Evolutionary conservation across 306 rosid genomes (phyloP).

Genomic region (Dalbergia oliveri): DNA sequence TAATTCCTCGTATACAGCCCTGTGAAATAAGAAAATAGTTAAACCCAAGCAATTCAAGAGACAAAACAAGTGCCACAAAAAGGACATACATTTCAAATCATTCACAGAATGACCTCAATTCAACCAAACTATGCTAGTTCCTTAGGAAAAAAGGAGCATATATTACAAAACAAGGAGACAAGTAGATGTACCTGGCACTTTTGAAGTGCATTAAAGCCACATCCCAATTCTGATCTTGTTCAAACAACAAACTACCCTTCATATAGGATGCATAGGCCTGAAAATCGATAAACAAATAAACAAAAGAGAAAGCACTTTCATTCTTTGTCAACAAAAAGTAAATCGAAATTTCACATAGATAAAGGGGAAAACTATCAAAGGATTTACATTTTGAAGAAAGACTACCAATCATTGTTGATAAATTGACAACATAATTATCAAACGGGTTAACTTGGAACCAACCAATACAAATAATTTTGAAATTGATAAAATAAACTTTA

Average conservation of each 20-base stretch:
- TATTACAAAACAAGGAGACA: slow-evolving; percentile 35
- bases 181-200: slow-evolving; percentile 85
- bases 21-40: slow-evolving; percentile 45
- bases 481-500: slow-evolving; percentile 34
- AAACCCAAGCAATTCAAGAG: not conserved
- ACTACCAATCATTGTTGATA: not conserved
- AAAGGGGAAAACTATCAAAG: slow-evolving; percentile 27
- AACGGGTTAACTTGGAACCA: slow-evolving; percentile 35
- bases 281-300: slow-evolving; percentile 42
- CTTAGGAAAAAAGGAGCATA: not conserved
- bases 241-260: slow-evolving; percentile 96
- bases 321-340: slow-evolving; percentile 11
- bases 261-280: slow-evolving; percentile 96
- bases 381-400: slow-evolving; percentile 31
- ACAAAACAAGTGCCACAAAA: slow-evolving; percentile 26
- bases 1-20: slow-evolving; percentile 97
- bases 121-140: slow-evolving; percentile 31
- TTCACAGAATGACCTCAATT: slow-evolving; percentile 27
- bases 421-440: slow-evolving; percentile 21
- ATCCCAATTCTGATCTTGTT: slow-evolving; percentile 96
- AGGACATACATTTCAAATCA: slow-evolving; percentile 22
- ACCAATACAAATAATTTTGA: slow-evolving; percentile 8
- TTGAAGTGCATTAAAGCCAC: slow-evolving; percentile 87
- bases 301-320: slow-evolving; percentile 35
- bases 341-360: not conserved